These are phyloP conservation scores for Esteya vermicola DNA, from an alignment of 2,329 filamentous ascomycete genomes.

Conservation along the genomic window DNA sequence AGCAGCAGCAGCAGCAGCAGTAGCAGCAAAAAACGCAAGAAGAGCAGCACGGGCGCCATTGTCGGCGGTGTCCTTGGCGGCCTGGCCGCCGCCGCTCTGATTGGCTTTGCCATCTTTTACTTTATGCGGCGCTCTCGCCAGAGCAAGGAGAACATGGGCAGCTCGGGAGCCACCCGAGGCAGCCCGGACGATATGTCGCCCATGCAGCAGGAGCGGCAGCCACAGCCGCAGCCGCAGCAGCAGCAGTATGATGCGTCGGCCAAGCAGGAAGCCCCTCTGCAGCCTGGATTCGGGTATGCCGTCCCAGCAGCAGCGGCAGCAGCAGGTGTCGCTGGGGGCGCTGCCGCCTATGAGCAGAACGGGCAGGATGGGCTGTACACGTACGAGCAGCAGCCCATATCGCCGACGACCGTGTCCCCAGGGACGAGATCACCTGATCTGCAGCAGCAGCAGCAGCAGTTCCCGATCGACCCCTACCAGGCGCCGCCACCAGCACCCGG, in stretches of 20 bases:
- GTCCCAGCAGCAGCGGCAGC: background rate
- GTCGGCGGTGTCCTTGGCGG: slow-evolving; percentile 16
- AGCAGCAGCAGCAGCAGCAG: background rate
- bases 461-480: background rate
- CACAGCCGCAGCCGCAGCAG: slow-evolving; percentile 6
- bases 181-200: too few species aligned
- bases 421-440: background rate
- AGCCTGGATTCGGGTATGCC: background rate
- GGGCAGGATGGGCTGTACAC: background rate
- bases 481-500: slow-evolving; percentile 4
- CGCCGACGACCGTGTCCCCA: background rate
- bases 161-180: slow-evolving; percentile 1
- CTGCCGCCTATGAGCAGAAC: background rate
- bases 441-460: background rate
- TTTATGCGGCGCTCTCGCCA: slow-evolving; percentile 14
- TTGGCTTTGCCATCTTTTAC: slow-evolving; percentile 16
- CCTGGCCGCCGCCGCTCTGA: slow-evolving; percentile 16
- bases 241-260: slow-evolving; percentile 6
- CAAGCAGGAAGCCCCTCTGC: background rate
- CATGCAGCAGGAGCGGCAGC: too few species aligned
- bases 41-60: slow-evolving; percentile 14
- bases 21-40: background rate
- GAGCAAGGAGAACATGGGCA: background rate
- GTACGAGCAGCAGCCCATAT: background rate
- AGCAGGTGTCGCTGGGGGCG: background rate